These are phyloP conservation scores for Stephania japonica DNA, from an alignment of 164 flowering plant genomes.

Conservation along the genomic window DNA sequence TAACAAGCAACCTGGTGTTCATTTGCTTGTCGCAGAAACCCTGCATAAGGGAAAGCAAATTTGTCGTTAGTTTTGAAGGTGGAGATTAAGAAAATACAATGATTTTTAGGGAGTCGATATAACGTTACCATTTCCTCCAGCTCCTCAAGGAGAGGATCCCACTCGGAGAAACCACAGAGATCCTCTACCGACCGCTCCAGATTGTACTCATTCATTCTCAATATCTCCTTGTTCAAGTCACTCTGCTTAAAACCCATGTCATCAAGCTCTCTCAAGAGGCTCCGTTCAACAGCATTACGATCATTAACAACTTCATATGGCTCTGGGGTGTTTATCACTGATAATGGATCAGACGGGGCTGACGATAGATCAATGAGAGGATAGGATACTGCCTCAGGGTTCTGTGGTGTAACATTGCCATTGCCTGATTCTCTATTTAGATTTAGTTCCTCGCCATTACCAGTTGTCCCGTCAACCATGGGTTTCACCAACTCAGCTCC, in stretches of 20 bases:
- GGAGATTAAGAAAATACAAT: background rate
- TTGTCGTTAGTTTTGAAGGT: background rate
- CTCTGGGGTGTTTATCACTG: constrained; percentile 10
- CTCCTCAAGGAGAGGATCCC: constrained; percentile 85
- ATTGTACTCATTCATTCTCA: constrained; percentile 56
- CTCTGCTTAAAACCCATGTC: constrained; percentile 81
- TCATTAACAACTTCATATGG: constrained; percentile 5
- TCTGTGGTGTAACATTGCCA: constrained; percentile 15
- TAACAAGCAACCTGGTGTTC: constrained; percentile 67
- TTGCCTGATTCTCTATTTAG: constrained; percentile 20
- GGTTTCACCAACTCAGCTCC: constrained; percentile 22
- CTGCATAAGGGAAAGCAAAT: constrained; percentile 32
- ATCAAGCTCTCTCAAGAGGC: constrained; percentile 65
- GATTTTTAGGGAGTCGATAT: background rate
- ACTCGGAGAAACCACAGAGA: constrained; percentile 65
- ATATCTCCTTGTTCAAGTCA: constrained; percentile 64
- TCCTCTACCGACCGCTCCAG: constrained; percentile 65
- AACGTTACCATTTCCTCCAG: constrained; percentile 73
- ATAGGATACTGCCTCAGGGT: constrained; percentile 25
- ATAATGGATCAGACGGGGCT: constrained; percentile 11
- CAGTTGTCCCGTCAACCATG: constrained; percentile 13
- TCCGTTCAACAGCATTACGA: constrained; percentile 30
- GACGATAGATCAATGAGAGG: constrained; percentile 34
- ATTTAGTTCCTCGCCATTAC: constrained; percentile 26
- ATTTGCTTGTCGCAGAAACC: constrained; percentile 62